Percentiles rank a stretch among this genome's conserved stretches.
phyloP scores from a whole-genome alignment of 2,329 filamentous ascomycete species.

The Aspergillus phoenicis region DNA sequence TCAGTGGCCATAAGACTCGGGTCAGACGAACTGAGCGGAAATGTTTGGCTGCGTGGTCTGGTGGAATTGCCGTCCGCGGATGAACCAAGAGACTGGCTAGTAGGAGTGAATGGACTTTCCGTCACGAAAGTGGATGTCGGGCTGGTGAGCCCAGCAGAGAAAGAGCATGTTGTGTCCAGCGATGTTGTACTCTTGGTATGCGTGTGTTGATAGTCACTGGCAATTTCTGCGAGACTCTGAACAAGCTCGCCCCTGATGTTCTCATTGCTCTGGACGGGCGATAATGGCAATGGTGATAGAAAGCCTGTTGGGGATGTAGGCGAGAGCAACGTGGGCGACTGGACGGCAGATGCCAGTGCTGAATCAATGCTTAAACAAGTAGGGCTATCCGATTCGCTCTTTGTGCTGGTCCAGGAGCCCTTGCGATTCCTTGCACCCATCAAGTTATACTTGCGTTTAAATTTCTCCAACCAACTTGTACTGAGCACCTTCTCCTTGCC shows the following conservation, averaged over 20 bases:
- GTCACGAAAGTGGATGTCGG: conserved; percentile 79
- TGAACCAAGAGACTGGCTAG: conserved; percentile 53
- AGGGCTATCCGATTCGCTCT: conserved; percentile 70
- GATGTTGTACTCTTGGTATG: conserved; percentile 70
- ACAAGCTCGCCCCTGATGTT: conserved; percentile 63
- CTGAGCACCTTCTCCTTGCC: conserved; percentile 71
- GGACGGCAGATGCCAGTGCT: conserved; percentile 57
- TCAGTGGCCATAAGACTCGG: conserved; percentile 54
- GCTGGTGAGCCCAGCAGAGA: conserved; percentile 71
- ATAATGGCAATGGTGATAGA: conserved; percentile 69
- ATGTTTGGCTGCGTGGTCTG: conserved; percentile 83
- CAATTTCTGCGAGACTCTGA: conserved; percentile 63
- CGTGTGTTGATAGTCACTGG: conserved; percentile 62
- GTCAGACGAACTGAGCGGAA: conserved; percentile 65
- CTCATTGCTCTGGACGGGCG: conserved; percentile 70
- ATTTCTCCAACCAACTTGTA: conserved; percentile 85
- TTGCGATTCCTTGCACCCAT: conserved; percentile 58
- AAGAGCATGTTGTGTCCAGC: conserved; percentile 66
- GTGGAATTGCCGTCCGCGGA: conserved; percentile 60
- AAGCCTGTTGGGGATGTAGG: conserved; percentile 71
- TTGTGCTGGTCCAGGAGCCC: conserved; percentile 44
- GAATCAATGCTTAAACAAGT: conserved; percentile 60
- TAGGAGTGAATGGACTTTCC: conserved; percentile 68
- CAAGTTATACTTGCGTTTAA: conserved; percentile 83
- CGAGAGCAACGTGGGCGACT: conserved; percentile 69